Conservation (phyloP, 495 filamentous ascomycete species). For the Penicillium pancosmium region DNA sequence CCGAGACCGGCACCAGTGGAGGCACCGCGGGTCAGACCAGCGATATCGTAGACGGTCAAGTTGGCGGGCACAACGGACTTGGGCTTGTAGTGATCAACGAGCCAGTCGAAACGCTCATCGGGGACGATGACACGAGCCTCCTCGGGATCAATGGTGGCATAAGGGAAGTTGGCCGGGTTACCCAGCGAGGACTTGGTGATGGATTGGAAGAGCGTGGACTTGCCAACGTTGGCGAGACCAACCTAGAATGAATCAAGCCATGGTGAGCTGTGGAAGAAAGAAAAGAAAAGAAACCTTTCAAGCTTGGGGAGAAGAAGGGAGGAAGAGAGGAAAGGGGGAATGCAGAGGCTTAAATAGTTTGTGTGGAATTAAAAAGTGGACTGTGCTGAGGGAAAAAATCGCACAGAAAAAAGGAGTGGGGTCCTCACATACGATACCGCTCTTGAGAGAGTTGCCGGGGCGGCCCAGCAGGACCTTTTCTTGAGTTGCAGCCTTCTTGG, state of each 20-base stretch:
- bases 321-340: constrained; percentile 25
- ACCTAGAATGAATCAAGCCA: constrained; percentile 58
- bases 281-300: neutral
- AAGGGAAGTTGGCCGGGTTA: constrained; percentile 99
- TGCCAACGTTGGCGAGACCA: constrained; percentile 98
- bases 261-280: constrained; percentile 16
- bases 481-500: constrained; percentile 57
- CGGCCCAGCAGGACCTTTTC: constrained; percentile 75
- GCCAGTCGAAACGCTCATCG: constrained; percentile 94
- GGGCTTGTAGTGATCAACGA: constrained; percentile 94
- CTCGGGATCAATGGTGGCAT: constrained; percentile 98
- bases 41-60: constrained; percentile 98
- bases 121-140: constrained; percentile 98
- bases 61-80: constrained; percentile 96
- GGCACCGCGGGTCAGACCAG: constrained; percentile 92
- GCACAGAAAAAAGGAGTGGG: constrained; percentile 39
- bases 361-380: constrained; percentile 40
- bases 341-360: constrained; percentile 33
- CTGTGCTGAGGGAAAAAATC: constrained; percentile 39
- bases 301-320: constrained; percentile 7
- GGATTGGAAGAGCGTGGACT: constrained; percentile 99
- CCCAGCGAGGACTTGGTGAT: constrained; percentile 97
- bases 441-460: constrained; percentile 98
- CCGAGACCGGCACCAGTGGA: constrained; percentile 97
- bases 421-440: constrained; percentile 90